phyloP scores from a whole-genome alignment of 352 stramenopile species.

The Globisporangium canariense region DNA sequence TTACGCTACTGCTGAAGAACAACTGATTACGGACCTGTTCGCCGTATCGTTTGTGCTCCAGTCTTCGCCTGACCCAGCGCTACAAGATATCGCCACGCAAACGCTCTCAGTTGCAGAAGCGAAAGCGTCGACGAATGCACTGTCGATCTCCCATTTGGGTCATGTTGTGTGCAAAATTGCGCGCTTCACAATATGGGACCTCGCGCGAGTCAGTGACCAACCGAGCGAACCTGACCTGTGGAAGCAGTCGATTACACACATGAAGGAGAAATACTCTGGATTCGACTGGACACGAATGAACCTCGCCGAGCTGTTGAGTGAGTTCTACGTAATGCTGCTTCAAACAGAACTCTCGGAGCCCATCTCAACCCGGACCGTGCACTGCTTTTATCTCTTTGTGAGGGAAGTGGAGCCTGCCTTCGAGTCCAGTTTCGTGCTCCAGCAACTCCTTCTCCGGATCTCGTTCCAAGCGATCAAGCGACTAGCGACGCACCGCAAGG shows the following conservation, averaged over 20 bases:
- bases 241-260: slow-evolving; percentile 41
- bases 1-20: slow-evolving; percentile 32
- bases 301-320: slow-evolving; percentile 49
- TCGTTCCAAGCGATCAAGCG: slow-evolving; percentile 64
- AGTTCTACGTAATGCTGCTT: slow-evolving; percentile 63
- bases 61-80: slow-evolving; percentile 9
- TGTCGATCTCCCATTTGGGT: slow-evolving; percentile 55
- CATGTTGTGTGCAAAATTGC: slow-evolving; percentile 69
- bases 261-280: slow-evolving; percentile 65
- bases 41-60: slow-evolving; percentile 63
- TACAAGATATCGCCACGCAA: slow-evolving; percentile 34
- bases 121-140: slow-evolving; percentile 29
- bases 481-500: slow-evolving; percentile 26
- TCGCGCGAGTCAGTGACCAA: slow-evolving; percentile 32
- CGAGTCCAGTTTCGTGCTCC: slow-evolving; percentile 34
- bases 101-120: slow-evolving; percentile 53
- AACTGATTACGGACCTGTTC: slow-evolving; percentile 70
- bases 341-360: slow-evolving; percentile 33
- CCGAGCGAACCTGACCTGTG: slow-evolving; percentile 32
- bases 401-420: slow-evolving; percentile 40
- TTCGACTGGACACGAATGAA: slow-evolving; percentile 69
- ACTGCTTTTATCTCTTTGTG: slow-evolving; percentile 70
- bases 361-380: slow-evolving; percentile 44
- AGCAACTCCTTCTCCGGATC: slow-evolving; percentile 69
- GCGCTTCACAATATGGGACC: slow-evolving; percentile 54